Base-by-base conservation (phyloP, 306 rosid genomes). In the Sophora flavescens region DNA sequence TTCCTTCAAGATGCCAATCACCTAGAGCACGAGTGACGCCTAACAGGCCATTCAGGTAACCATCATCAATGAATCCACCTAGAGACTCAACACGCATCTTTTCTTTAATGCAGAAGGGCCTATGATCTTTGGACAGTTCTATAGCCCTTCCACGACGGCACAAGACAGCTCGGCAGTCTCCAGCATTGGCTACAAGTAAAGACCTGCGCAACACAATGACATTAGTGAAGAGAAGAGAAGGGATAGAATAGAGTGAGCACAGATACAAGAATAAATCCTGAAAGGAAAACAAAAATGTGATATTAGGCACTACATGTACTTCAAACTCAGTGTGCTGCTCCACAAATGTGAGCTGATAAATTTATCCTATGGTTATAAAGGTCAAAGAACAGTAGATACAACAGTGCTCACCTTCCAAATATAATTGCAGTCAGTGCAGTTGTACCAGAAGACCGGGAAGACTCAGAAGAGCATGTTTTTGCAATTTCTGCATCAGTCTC, bases 341-440 rank as follows among this genome's bases (percentile, higher is more conserved):
- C 54, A 51, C 56, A 52, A 51, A 39, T 47, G 58, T 28, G 57
- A 68, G 17, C 8, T 32, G 50, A 12, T 42, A 41, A 28, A 57
- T 2, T 65, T 50, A 33, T 57, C 8, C 42, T 16, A 26, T 0
- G 6, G 16, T 30, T 30, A 50, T 26, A 8, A 42, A 6, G 54
- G 63, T 64, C 74, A 30, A 74, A 41, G 42, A 30, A 60, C 45
- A 70, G 18, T 16, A 16, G 6, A 44, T 56, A 75, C 22, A 63
- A 33, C 58, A 64, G 45, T 47, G 38, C 63, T 80, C 44, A 89
- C 98, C 99, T 91, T 81, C 98, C 96, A 61, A 89, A 93, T 78
- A 96, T 87, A 86, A 92, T 96, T 58, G 99, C 99, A 56, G 97
- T 89, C 0, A 96, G 89, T 22, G 91, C 99, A 74, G 99, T 96